These are phyloP conservation scores for Yarrowia sp. DNA, from an alignment of 805 yeast genomes.

Conservation along the genomic window DNA sequence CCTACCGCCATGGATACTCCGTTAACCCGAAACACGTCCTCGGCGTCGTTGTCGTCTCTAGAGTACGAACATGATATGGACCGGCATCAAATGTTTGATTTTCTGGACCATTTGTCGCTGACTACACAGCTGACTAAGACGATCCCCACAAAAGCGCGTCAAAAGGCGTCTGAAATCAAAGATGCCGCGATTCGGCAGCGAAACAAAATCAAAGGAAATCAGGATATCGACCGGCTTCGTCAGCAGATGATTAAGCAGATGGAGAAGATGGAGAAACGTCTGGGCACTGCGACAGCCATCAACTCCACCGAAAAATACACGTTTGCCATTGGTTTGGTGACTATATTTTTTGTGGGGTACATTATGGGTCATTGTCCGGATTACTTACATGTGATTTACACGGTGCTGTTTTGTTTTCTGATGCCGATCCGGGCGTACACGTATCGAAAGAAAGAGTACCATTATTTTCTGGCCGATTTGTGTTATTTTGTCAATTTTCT, in stretches of 20 bases:
- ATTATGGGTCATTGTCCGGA: constrained; percentile 75
- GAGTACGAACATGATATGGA: constrained; percentile 24
- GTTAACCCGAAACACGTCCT: constrained; percentile 6
- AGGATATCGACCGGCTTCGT: constrained; percentile 39
- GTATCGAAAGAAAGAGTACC: constrained; percentile 74
- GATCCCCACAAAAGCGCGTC: constrained; percentile 18
- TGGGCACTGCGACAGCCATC: constrained; percentile 33
- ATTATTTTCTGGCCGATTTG: constrained; percentile 85
- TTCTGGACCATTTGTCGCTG: constrained; percentile 12
- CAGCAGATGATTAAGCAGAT: constrained; percentile 34
- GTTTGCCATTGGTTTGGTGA: constrained; percentile 68
- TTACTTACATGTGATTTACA: constrained; percentile 73
- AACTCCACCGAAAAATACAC: constrained; percentile 69
- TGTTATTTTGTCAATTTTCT: constrained; percentile 86
- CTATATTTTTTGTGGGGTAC: constrained; percentile 69
- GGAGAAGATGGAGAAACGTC: constrained; percentile 36
- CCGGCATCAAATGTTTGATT: constrained; percentile 20
- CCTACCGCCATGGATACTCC: constrained; percentile 12
- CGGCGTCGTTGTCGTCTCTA: constrained; percentile 26
- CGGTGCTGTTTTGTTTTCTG: constrained; percentile 55
- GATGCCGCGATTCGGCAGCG: constrained; percentile 25
- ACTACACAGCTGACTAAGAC: constrained; percentile 24
- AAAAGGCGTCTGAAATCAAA: constrained; percentile 20
- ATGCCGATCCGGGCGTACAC: constrained; percentile 85
- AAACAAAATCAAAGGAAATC: constrained; percentile 30